These are phyloP conservation scores for Delonix regia DNA, from an alignment of 306 rosid species.

Conservation along the genomic window DNA sequence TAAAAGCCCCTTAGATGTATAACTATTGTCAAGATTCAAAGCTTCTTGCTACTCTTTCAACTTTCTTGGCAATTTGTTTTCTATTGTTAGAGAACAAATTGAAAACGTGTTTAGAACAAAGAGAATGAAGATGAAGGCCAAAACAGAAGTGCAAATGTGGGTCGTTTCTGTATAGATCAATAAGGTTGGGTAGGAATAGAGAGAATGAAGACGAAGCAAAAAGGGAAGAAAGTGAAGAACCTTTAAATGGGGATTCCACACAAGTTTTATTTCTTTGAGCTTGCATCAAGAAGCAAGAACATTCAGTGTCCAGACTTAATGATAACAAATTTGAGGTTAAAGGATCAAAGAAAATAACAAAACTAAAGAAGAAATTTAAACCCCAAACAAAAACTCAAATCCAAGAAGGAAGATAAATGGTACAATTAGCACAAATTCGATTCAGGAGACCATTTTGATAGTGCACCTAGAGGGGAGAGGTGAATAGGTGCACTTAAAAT, in stretches of 20 bases:
- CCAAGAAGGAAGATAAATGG: background rate
- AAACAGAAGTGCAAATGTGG: conserved; percentile 79
- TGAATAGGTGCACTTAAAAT: too few species aligned
- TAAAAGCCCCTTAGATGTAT: too few species aligned
- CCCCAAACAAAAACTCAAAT: background rate
- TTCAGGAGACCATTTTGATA: background rate
- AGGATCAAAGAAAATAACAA: background rate
- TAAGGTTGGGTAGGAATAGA: conserved; percentile 50
- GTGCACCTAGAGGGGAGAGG: too few species aligned
- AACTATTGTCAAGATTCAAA: too few species aligned
- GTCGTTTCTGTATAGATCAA: conserved; percentile 80
- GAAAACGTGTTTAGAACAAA: too few species aligned
- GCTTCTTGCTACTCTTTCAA: too few species aligned
- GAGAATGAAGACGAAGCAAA: conserved; percentile 43
- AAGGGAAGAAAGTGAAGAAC: conserved; percentile 39
- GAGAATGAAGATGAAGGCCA: too few species aligned
- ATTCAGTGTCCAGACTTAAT: background rate
- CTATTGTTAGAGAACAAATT: too few species aligned
- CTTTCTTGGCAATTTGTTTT: too few species aligned
- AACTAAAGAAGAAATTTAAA: background rate
- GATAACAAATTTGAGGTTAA: background rate
- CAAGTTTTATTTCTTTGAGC: conserved; percentile 47
- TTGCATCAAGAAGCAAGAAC: background rate
- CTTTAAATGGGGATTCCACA: conserved; percentile 29
- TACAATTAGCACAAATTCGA: background rate